A percentile compares a stretch with the other conserved stretches of the same genome.
These are phyloP conservation scores for Barnettozyma wickerhamii DNA, from an alignment of 805 yeast genomes.

Conservation along the genomic window DNA sequence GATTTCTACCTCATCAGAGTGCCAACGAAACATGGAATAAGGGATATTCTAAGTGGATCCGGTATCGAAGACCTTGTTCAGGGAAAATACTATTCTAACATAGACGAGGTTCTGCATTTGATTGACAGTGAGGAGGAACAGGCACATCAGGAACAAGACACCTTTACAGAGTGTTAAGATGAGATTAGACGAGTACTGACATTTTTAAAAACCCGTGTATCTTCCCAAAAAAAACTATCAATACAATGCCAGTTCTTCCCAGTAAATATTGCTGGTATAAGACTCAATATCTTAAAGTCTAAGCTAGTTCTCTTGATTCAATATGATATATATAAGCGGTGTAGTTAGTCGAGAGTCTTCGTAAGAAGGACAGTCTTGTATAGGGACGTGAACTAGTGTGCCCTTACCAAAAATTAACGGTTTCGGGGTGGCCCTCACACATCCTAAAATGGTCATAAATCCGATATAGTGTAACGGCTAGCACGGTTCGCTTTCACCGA, in stretches of 20 bases:
- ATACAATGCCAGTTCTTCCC: too few relatives aligned
- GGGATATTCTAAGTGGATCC: constrained; percentile 46
- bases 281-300: too few relatives aligned
- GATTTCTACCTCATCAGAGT: constrained; percentile 59
- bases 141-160: background rate
- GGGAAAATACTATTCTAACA: constrained; percentile 15
- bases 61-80: constrained; percentile 45
- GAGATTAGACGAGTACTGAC: too few relatives aligned
- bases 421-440: too few relatives aligned
- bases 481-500: constrained; percentile 84
- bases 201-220: too few relatives aligned
- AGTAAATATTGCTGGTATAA: too few relatives aligned
- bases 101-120: constrained; percentile 22
- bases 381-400: background rate
- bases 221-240: too few relatives aligned
- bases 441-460: too few relatives aligned
- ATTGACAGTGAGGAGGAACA: constrained; percentile 15
- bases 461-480: constrained; percentile 83
- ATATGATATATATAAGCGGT: too few relatives aligned
- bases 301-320: too few relatives aligned
- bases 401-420: too few relatives aligned
- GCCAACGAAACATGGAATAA: constrained; percentile 42
- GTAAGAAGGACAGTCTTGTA: background rate
- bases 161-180: background rate
- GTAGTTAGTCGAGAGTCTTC: too few relatives aligned